These are phyloP conservation scores for Ruellia speciosa DNA, from an alignment of 305 asterid species.

Conservation along the genomic window DNA sequence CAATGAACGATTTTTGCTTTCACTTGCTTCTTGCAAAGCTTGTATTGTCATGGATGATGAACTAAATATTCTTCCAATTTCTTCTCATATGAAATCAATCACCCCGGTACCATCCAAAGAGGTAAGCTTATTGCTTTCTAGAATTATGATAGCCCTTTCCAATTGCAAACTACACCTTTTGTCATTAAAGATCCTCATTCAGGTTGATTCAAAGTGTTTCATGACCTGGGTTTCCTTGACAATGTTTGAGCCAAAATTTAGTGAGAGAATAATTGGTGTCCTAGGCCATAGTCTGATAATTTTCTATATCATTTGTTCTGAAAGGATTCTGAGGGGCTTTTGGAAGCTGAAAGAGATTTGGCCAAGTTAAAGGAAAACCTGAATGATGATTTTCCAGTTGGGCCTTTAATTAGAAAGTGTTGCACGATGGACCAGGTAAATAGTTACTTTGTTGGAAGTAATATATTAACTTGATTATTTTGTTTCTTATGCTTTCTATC, in stretches of 20 bases:
- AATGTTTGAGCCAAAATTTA: conserved; percentile 4
- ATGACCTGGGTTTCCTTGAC: background rate
- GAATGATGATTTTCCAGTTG: conserved; percentile 74
- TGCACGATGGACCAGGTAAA: conserved; percentile 90
- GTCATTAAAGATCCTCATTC: background rate
- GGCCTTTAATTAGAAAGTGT: conserved; percentile 76
- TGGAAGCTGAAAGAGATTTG: conserved; percentile 69
- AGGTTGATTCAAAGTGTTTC: background rate
- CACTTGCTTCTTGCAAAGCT: conserved; percentile 82
- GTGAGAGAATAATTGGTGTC: conserved; percentile 4
- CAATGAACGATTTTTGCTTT: conserved; percentile 89
- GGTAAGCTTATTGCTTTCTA: conserved; percentile 35
- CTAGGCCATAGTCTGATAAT: conserved; percentile 14
- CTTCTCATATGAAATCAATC: conserved; percentile 79
- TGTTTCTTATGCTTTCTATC: conserved; percentile 12
- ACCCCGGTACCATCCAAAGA: conserved; percentile 44
- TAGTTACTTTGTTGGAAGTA: background rate
- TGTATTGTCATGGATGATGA: conserved; percentile 94
- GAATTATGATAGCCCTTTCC: conserved; percentile 12
- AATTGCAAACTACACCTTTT: conserved; percentile 4
- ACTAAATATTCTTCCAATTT: conserved; percentile 73
- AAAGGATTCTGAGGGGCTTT: conserved; percentile 80
- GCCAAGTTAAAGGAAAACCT: conserved; percentile 66
- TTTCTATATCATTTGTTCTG: conserved; percentile 20
- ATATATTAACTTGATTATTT: background rate